Evolutionary conservation across 306 rosid genomes (phyloP).

Genomic region (Cyclanthera cordifolia): DNA sequence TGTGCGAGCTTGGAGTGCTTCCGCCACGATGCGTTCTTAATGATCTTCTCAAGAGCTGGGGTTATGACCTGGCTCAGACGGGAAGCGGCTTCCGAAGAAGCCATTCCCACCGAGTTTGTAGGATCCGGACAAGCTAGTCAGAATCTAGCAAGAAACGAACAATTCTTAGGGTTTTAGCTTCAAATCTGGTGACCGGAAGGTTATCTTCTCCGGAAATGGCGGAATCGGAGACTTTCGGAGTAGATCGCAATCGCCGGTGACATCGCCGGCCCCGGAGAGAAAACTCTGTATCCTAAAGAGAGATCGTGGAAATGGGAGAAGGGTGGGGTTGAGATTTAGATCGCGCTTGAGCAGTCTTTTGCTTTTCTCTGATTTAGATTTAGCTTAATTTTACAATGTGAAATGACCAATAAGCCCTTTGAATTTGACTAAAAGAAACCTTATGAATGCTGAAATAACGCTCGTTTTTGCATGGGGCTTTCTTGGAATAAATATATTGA

Average conservation of each 20-base stretch:
- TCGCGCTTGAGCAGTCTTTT: constrained; percentile 9
- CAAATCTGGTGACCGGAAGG: constrained; percentile 4
- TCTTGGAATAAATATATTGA: neutral
- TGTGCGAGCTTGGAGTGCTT: constrained; percentile 82
- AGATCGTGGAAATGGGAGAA: neutral
- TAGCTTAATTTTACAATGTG: neutral
- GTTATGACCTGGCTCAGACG: constrained; percentile 71
- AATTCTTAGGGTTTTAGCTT: constrained; percentile 24
- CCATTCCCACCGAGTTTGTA: constrained; percentile 71
- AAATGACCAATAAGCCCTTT: neutral
- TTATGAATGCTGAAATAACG: neutral
- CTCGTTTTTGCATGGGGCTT: neutral
- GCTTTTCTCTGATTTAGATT: constrained; percentile 4
- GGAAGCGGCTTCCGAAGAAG: constrained; percentile 99
- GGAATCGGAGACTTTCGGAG: neutral
- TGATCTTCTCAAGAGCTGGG: constrained; percentile 83
- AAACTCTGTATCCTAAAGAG: neutral
- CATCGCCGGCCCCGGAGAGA: neutral
- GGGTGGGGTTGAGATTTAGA: constrained; percentile 15
- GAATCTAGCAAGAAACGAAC: constrained; percentile 21
- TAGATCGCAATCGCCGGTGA: neutral
- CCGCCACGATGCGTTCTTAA: constrained; percentile 91
- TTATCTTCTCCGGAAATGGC: constrained; percentile 13
- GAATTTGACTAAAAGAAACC: neutral
- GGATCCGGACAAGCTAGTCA: constrained; percentile 32